Conservation (phyloP, 2,329 filamentous ascomycete species). For the Fusarium napiforme region DNA sequence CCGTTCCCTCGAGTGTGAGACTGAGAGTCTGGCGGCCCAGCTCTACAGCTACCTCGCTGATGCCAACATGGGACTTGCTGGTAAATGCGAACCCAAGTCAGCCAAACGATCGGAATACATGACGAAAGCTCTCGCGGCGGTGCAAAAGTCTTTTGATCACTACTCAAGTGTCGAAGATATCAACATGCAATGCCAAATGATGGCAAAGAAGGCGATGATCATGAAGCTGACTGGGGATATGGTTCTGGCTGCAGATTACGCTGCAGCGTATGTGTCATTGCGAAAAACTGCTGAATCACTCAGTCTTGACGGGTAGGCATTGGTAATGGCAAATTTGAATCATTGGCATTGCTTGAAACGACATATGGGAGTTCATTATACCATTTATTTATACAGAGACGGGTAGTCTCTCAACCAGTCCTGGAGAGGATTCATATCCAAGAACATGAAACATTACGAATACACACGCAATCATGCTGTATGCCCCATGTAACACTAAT, state of each 20-base stretch:
- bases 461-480: constrained; percentile 5
- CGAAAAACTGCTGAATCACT: constrained; percentile 53
- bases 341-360: neutral
- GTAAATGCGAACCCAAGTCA: constrained; percentile 57
- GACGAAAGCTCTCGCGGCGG: constrained; percentile 66
- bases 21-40: constrained; percentile 69
- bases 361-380: constrained; percentile 9
- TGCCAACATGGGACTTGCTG: constrained; percentile 81
- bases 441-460: constrained; percentile 9
- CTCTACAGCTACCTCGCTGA: constrained; percentile 80
- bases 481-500: neutral
- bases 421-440: neutral
- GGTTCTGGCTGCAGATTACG: constrained; percentile 72
- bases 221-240: constrained; percentile 76
- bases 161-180: constrained; percentile 74
- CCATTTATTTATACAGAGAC: constrained; percentile 31
- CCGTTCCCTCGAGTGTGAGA: constrained; percentile 77
- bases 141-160: constrained; percentile 71
- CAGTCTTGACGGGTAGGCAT: constrained; percentile 37
- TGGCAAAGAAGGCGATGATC: constrained; percentile 84
- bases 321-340: constrained; percentile 2
- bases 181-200: constrained; percentile 78
- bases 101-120: constrained; percentile 65
- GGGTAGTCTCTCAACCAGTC: neutral
- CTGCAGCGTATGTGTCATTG: constrained; percentile 71